phyloP scores from a whole-genome alignment of 1,139 yeast genomes.

The Lizanozyma gosingica region DNA sequence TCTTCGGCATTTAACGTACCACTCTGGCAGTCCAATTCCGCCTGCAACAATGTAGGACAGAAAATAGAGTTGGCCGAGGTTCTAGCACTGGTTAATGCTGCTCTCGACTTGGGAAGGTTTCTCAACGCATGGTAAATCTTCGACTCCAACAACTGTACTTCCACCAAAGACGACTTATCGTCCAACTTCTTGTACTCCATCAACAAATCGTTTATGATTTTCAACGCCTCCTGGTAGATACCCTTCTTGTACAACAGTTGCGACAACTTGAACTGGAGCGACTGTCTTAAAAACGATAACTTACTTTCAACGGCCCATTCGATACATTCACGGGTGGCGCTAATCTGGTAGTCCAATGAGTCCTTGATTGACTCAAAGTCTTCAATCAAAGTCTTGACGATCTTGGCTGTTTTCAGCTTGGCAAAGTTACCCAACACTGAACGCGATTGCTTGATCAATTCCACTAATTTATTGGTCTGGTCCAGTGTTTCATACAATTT shows the following conservation, averaged over 20 bases:
- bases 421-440: constrained; percentile 68
- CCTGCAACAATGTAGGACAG: constrained; percentile 91
- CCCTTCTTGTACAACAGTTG: constrained; percentile 61
- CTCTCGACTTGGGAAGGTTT: constrained; percentile 87
- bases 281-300: constrained; percentile 82
- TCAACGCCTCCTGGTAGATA: constrained; percentile 61
- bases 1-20: constrained; percentile 97
- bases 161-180: constrained; percentile 91
- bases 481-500: constrained; percentile 39
- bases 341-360: constrained; percentile 63
- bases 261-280: constrained; percentile 77
- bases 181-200: constrained; percentile 87
- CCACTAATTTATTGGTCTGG: constrained; percentile 43
- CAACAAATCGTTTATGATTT: constrained; percentile 62
- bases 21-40: constrained; percentile 89
- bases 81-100: constrained; percentile 90
- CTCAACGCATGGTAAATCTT: constrained; percentile 87
- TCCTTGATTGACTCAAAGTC: constrained; percentile 61
- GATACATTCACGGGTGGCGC: constrained; percentile 69
- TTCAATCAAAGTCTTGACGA: constrained; percentile 70
- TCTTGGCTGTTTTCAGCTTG: constrained; percentile 90
- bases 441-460: constrained; percentile 64
- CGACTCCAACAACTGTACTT: constrained; percentile 87
- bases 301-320: constrained; percentile 83
- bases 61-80: constrained; percentile 94